These are phyloP conservation scores for Stagonosporopsis cucurbitacearum DNA, from an alignment of 2,329 filamentous ascomycete genomes.

Conservation along the genomic window DNA sequence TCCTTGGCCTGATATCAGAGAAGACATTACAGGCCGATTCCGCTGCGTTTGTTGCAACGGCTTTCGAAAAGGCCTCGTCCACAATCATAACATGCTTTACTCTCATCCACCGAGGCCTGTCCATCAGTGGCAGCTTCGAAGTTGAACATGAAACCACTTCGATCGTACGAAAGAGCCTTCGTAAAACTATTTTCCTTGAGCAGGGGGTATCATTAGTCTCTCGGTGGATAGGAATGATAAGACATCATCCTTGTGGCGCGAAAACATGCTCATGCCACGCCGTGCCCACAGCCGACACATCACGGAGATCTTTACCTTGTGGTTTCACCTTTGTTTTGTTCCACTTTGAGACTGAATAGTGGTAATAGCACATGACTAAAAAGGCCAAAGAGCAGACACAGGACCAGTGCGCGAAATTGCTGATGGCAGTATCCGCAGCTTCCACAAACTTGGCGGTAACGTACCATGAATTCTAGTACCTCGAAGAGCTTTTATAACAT, in stretches of 20 bases:
- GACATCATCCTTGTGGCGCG: not conserved
- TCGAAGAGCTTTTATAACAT: not conserved
- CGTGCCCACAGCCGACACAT: not conserved
- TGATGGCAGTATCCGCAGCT: not conserved
- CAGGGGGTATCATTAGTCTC: not conserved
- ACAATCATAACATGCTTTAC: not conserved
- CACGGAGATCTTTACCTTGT: not conserved
- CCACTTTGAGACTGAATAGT: not conserved
- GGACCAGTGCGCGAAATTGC: not conserved
- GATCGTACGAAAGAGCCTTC: not conserved
- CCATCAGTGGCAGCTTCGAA: not conserved
- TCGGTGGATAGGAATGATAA: not conserved
- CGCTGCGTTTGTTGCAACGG: too few species aligned
- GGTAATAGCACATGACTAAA: not conserved
- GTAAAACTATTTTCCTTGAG: not conserved
- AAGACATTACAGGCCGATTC: too few species aligned
- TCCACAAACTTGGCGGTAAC: not conserved
- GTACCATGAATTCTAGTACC: not conserved
- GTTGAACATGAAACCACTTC: not conserved
- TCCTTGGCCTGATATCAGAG: too few species aligned
- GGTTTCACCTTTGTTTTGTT: not conserved
- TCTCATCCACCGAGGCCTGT: not conserved
- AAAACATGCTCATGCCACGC: not conserved
- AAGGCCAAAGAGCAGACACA: not conserved
- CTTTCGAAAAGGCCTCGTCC: not conserved